Evolutionary conservation across 1,284 basidiomycete genomes (phyloP), one percentile per base, ranked within the genome.

Genomic region (Moniliella sp.): DNA sequence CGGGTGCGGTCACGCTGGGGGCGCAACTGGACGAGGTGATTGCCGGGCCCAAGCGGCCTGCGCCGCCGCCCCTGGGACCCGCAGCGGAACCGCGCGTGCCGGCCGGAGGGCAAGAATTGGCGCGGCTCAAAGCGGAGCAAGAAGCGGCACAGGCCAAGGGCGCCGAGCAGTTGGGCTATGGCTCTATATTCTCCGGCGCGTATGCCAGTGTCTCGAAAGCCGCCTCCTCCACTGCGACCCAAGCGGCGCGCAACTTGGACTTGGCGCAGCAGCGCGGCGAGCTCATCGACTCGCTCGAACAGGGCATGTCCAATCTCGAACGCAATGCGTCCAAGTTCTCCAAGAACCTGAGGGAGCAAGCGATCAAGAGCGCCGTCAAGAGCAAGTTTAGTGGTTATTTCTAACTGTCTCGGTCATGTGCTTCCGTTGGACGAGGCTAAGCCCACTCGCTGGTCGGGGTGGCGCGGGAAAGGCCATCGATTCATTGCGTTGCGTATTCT

Each of bases 21-120:
- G 47, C 41, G 4, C 44, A 46, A 33, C 36, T 48, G 30, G 50
- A 50, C 25, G 34, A 37, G 5, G 31, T 42, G 4, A 35, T 53
- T 1, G 48, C 43, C 5, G 50, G 50, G 5, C 30, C 46, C 15
- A 42, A 46, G 2, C 42, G 50, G 4, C 40, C 46, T 7, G 38
- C 44, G 4, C 23, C 36, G 17, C 8, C 7, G n/a, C 21, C 21
- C 8, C 21, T 23, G 21, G 21, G 21, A n/a, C 21, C 7, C 7
- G 8, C 8, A 7, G 21, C 21, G 21, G 7, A 7, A 7, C n/a
- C 7, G 8, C 21, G 21, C 8, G 8, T n/a, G 7, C 21, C 21
- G 21, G n/a, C n/a, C n/a, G n/a, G n/a, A n/a, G n/a, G n/a, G n/a
- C n/a, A n/a, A n/a, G n/a, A n/a, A n/a, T n/a, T n/a, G n/a, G n/a